Base-by-base conservation (phyloP, 2,329 filamentous ascomycete genomes). In the Geosmithia flava region DNA sequence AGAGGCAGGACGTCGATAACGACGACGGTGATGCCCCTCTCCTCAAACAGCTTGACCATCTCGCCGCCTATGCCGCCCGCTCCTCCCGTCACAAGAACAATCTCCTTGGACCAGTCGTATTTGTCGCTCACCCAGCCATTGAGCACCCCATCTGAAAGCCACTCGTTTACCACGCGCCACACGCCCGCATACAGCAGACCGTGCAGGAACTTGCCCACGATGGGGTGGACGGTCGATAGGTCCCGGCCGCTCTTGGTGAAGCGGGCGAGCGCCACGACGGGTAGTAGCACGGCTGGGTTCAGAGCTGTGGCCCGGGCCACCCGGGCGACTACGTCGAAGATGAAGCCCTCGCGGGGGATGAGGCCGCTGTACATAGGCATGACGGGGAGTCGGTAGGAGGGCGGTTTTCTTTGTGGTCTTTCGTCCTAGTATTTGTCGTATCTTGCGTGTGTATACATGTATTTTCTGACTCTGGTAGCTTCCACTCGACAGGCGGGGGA, bases 31-130 rank as follows among this genome's bases (percentile, higher is more conserved):
- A 85, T 70, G 1, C 76, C 77, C 51, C 66, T 68, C 59, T 81
- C 76, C 0, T 78, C 80, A n/a, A 93, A 68, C 47, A 82, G 61
- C 53, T 73, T 70, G 15, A 84, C 83, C 3, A 87, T 72, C 39
- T 74, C 66, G 19, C 74, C 77, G 15, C 86, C 86, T 56, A 91
- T 88, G 0, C 86, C 86, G 49, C 78, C 78, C 42, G 81, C 80
- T 7, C 86, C 86, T 7, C 87, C 85, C 0, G 86, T 90, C 19
- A 90, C 72, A 42, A 89, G 68, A 2, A 86, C 80, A 46, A 89
- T 72, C 65, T 89, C 85, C 47, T 72, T 74, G 20, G 70, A 65
- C 82, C 84, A 88, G 59, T 80, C 72, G 63, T 82, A 84, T 41
- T 59, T 64, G 51, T 66, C 62, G 33, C 56, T 44, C 19, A 58